Base-by-base conservation (phyloP, 2,329 filamentous ascomycete species). In the Nothophaeocryptopus gaeumannii region DNA sequence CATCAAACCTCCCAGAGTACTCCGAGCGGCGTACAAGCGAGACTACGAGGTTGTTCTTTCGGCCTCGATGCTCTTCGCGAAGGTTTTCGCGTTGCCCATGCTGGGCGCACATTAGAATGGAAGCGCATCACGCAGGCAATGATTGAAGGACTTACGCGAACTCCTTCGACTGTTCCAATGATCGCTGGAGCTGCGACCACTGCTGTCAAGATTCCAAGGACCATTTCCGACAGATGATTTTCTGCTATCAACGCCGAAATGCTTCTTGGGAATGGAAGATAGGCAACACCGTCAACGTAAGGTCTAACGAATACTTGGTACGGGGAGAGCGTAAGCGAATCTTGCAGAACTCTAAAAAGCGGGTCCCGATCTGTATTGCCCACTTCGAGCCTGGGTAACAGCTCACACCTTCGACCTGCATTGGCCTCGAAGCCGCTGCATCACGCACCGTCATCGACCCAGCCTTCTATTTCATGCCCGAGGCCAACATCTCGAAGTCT, bases 111-210 rank as follows among this genome's bases (percentile, higher is more conserved):
- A 7, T 33, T 36, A 8, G n/a, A n/a, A 45, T 8, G 36, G 14
- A 13, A 14, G 36, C 11, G 20, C 11, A n/a, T 8, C 36, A 15
- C n/a, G 5, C 4, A 8, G 5, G 5, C 12, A 34, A 34, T 15
- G 56, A 50, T 26, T 7, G 3, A 7, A 26, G 7, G 3, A 26
- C 20, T 26, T 7, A 26, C 20, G 3, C 62, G 57, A 15, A 69
- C 55, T 20, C 64, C 66, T 57, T 68, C 66, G 20, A 63, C 67
- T 2, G 66, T 69, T 38, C 66, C 66, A 31, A 68, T 58, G 47
- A 68, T 68, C 4, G 66, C 66, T 14, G 66, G 66, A 38, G 53
- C 58, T 31, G 64, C 65, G 11, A 67, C 60, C 5, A 65, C 63
- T 8, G 65, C 49, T 51, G 38, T 13, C 36, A 39, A 13, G 15